phyloP scores from a whole-genome alignment of 768 basidiomycete genomes.

The Phanerochaete carnosa region DNA sequence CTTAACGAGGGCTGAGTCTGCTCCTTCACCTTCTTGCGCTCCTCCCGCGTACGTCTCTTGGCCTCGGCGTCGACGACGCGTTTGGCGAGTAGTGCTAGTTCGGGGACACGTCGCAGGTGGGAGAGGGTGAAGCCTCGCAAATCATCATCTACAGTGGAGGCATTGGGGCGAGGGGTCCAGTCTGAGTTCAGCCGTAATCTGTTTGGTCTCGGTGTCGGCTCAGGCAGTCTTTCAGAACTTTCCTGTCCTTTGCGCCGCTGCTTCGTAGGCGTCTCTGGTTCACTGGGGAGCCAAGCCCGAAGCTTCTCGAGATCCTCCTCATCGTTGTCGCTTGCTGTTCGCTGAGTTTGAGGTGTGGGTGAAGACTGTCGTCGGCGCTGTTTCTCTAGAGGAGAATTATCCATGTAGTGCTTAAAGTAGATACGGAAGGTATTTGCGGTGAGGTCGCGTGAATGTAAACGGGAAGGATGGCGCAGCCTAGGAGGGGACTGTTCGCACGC shows the following conservation, averaged over 20 bases:
- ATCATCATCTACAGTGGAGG: background rate
- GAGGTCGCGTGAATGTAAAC: constrained; percentile 63
- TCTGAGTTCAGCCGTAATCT: constrained; percentile 12
- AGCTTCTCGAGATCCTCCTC: constrained; percentile 1
- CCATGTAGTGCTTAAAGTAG: constrained; percentile 80
- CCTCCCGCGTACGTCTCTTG: constrained; percentile 49
- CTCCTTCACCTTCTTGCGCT: constrained; percentile 34
- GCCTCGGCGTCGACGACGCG: constrained; percentile 62
- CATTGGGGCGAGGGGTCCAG: background rate
- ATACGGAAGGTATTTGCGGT: constrained; percentile 70
- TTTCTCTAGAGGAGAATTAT: constrained; percentile 38
- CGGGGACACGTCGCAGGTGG: constrained; percentile 74
- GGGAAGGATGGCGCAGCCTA: constrained; percentile 70
- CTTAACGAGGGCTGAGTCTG: background rate
- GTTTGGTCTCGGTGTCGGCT: constrained; percentile 4
- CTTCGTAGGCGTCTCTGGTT: constrained; percentile 38
- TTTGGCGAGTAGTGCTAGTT: constrained; percentile 59
- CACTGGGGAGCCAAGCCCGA: constrained; percentile 4
- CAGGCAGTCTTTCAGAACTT: background rate
- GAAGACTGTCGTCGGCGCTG: background rate
- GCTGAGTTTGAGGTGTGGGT: background rate
- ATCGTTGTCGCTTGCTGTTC: background rate
- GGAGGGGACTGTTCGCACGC: constrained; percentile 27
- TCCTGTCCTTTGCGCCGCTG: background rate
- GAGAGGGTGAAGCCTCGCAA: constrained; percentile 64